Base-by-base conservation (phyloP, 2,329 filamentous ascomycete genomes). In the Ophiostoma quercus region DNA sequence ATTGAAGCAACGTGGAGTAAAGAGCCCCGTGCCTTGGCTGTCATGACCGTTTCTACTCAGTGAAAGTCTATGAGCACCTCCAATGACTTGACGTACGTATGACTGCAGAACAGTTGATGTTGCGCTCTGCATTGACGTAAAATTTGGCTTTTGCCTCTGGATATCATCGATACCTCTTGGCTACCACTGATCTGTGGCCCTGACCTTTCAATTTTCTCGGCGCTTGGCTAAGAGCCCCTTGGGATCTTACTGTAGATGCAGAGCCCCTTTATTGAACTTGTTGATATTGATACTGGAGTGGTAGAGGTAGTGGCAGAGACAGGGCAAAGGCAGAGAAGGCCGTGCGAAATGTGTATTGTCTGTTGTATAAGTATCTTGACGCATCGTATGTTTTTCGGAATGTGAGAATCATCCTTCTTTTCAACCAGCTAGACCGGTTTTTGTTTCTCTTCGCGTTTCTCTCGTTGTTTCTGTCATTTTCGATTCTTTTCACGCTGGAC, bases 1-100 rank as follows among this genome's bases (percentile, higher is more conserved):
- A 65, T 65, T 65, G 32, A 39, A 65, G 62, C 62, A 65, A 65
- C 62, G 62, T 65, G 62, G 62, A 65, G 62, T 65, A 19, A 4
- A 39, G 62, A 65, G 62, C 62, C 62, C 62, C 62, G 62, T 65
- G 62, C 29, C 62, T 65, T 39, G 62, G 34, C 62, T 65, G 62
- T 11, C n/a, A 37, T 65, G 62, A 65, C 7, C 62, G 62, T 62
- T 16, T 63, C 60, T 32, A 8, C 9, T 34, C 34, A 34, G 34
- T 34, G 25, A 29, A 34, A 34, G 34, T 34, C 25, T 29, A 34
- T 34, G 34, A 34, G 34, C 34, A 34, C 34, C 6, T 34, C 32
- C 34, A 8, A 34, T 34, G 34, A 34, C 34, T 34, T 5, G 8
- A 34, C 4, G 8, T 34, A 34, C 34, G 43, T n/a, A 25, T 57